A percentile compares a stretch with the other conserved stretches of the same genome.
Conservation (phyloP, 2,329 filamentous ascomycete genomes). For the Lachnellula subtilissima region DNA sequence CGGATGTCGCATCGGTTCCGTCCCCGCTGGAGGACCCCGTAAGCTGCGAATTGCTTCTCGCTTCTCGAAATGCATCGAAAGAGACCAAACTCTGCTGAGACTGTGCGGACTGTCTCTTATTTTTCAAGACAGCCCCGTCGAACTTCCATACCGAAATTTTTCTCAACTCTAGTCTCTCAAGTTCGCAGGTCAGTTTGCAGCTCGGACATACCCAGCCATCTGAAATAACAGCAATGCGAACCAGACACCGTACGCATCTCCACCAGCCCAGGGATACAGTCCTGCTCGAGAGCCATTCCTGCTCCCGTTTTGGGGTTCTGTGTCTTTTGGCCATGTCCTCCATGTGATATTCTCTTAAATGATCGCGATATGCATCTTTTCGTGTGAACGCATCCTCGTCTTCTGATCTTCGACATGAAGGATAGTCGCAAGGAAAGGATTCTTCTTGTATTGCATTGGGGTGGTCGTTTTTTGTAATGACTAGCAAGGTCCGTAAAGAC, state of each 20-base stretch:
- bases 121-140: background rate
- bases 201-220: conserved; percentile 5
- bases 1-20: background rate
- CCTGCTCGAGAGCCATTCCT: conserved; percentile 8
- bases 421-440: conserved; percentile 25
- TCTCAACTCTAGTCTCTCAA: background rate
- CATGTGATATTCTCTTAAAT: conserved; percentile 41
- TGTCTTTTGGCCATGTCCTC: conserved; percentile 25
- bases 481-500: conserved; percentile 29
- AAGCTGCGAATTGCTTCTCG: background rate
- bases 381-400: conserved; percentile 36
- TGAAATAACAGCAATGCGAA: background rate
- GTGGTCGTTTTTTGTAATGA: conserved; percentile 28
- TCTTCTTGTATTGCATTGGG: conserved; percentile 5
- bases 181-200: conserved; percentile 3
- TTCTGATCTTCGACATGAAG: conserved; percentile 24
- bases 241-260: conserved; percentile 16
- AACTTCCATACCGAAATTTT: background rate
- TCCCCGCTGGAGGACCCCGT: background rate
- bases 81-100: background rate
- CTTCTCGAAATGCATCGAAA: background rate
- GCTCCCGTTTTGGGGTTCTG: conserved; percentile 7
- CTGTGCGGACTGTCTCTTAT: background rate
- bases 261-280: conserved; percentile 11
- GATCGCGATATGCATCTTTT: conserved; percentile 42